Conservation (phyloP, 139 green algal species). For the Choricystis sp. region DNA sequence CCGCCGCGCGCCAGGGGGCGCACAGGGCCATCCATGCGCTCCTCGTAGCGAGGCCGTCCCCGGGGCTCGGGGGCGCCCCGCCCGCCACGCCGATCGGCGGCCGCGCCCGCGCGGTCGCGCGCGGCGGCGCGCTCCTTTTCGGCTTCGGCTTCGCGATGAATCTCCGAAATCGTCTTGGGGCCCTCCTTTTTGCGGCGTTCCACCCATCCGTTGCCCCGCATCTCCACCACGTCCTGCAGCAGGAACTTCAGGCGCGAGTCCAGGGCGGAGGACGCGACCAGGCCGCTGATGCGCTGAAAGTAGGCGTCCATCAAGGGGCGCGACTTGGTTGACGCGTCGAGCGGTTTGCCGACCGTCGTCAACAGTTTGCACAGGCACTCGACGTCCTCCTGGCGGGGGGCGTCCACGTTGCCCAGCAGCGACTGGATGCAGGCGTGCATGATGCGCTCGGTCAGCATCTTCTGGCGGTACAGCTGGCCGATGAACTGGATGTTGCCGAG, state of each 20-base stretch:
- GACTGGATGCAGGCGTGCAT: slow-evolving; percentile 81
- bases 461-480: slow-evolving; percentile 69
- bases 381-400: slow-evolving; percentile 68
- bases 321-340: slow-evolving; percentile 28
- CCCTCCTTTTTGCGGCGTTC: slow-evolving; percentile 66
- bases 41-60: slow-evolving; percentile 11
- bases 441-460: slow-evolving; percentile 91
- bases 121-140: slow-evolving; percentile 9
- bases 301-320: slow-evolving; percentile 59
- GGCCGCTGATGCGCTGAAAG: slow-evolving; percentile 54
- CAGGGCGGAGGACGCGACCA: slow-evolving; percentile 36
- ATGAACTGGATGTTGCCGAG: slow-evolving; percentile 98
- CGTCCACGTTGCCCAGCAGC: slow-evolving; percentile 35
- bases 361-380: slow-evolving; percentile 95
- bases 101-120: slow-evolving; percentile 13
- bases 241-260: slow-evolving; percentile 70
- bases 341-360: slow-evolving; percentile 51
- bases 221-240: slow-evolving; percentile 53
- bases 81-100: slow-evolving; percentile 1
- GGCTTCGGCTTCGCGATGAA: slow-evolving; percentile 33
- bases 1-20: slow-evolving; percentile 14
- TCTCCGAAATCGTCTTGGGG: slow-evolving; percentile 74
- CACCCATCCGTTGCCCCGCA: slow-evolving; percentile 30
- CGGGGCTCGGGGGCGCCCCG: not conserved
- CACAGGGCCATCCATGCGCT: slow-evolving; percentile 25